Percentiles rank a stretch among this genome's conserved stretches.
Evolutionary conservation across 2,329 filamentous ascomycete genomes (phyloP).

Genomic region (Alternaria solani): DNA sequence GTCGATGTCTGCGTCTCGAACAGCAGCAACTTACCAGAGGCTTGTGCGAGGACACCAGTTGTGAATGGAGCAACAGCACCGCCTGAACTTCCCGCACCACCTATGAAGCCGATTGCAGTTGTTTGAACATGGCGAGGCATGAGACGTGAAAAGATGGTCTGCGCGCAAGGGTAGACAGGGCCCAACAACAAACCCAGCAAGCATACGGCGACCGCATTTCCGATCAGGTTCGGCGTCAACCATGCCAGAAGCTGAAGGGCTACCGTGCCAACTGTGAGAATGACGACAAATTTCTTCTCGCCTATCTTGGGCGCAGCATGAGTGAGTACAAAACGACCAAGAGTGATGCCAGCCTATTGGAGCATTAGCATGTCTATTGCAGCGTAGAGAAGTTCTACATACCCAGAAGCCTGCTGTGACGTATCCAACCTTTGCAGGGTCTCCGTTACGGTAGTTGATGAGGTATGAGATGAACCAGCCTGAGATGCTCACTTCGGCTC

Average conservation of each 20-base stretch:
- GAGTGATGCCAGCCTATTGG: constrained; percentile 73
- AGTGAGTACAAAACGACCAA: constrained; percentile 76
- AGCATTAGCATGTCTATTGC: constrained; percentile 14
- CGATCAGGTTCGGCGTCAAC: constrained; percentile 74
- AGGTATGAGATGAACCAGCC: constrained; percentile 90
- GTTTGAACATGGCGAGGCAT: constrained; percentile 68
- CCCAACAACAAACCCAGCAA: constrained; percentile 79
- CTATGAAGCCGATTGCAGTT: constrained; percentile 72
- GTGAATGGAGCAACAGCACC: constrained; percentile 73
- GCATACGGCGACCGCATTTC: constrained; percentile 57
- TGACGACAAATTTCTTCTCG: constrained; percentile 73
- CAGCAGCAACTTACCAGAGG: constrained; percentile 20
- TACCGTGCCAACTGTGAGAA: constrained; percentile 67
- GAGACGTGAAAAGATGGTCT: constrained; percentile 68
- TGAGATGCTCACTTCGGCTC: constrained; percentile 82
- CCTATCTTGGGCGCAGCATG: constrained; percentile 72
- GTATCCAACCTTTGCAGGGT: constrained; percentile 77
- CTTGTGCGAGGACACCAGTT: constrained; percentile 70
- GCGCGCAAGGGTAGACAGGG: constrained; percentile 79
- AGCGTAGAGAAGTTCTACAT: constrained; percentile 43
- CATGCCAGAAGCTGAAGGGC: constrained; percentile 80
- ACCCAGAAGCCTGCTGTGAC: constrained; percentile 75
- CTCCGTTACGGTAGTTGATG: constrained; percentile 73
- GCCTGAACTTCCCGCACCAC: constrained; percentile 73
- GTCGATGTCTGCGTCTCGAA: not conserved